phyloP scores from a whole-genome alignment of 2,329 filamentous ascomycete species.

The Plectosphaerella cucumerina region DNA sequence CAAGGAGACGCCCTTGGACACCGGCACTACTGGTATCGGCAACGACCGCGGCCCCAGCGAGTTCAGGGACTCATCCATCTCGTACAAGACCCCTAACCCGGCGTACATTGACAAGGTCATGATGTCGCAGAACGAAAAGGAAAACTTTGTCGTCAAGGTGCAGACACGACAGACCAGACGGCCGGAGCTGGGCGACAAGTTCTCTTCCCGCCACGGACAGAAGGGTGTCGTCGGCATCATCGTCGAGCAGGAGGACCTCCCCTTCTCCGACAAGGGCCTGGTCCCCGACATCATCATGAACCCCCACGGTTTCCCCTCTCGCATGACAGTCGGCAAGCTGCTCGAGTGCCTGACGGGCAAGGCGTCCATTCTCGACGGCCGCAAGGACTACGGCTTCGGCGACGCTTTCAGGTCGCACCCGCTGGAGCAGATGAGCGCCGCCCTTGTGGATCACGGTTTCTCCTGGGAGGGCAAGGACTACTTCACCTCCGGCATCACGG shows the following conservation, averaged over 20 bases:
- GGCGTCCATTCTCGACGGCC: slow-evolving; percentile 80
- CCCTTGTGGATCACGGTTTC: slow-evolving; percentile 84
- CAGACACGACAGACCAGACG: slow-evolving; percentile 93
- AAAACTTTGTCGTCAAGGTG: slow-evolving; percentile 85
- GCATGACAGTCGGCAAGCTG: slow-evolving; percentile 99
- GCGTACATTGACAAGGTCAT: slow-evolving; percentile 96
- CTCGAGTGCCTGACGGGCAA: slow-evolving; percentile 93
- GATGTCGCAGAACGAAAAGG: slow-evolving; percentile 83
- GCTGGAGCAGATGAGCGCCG: slow-evolving; percentile 83
- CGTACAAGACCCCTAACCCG: slow-evolving; percentile 79
- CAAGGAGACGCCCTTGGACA: slow-evolving; percentile 80
- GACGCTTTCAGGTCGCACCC: slow-evolving; percentile 80
- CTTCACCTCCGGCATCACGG: slow-evolving; percentile 91
- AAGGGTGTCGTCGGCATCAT: slow-evolving; percentile 98
- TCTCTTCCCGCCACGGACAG: slow-evolving; percentile 96
- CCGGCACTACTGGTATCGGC: slow-evolving; percentile 67
- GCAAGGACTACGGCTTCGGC: slow-evolving; percentile 77
- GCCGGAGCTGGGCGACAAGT: slow-evolving; percentile 96
- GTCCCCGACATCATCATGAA: slow-evolving; percentile 99
- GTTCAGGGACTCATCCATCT: slow-evolving; percentile 64
- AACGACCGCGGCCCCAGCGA: slow-evolving; percentile 59
- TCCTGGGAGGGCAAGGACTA: slow-evolving; percentile 97
- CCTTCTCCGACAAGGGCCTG: slow-evolving; percentile 86
- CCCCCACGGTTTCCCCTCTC: slow-evolving; percentile 97
- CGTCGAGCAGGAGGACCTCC: slow-evolving; percentile 93